Evolutionary conservation across 31 red algal genomes (phyloP).

Genomic region (Asparagopsis taxiformis): DNA sequence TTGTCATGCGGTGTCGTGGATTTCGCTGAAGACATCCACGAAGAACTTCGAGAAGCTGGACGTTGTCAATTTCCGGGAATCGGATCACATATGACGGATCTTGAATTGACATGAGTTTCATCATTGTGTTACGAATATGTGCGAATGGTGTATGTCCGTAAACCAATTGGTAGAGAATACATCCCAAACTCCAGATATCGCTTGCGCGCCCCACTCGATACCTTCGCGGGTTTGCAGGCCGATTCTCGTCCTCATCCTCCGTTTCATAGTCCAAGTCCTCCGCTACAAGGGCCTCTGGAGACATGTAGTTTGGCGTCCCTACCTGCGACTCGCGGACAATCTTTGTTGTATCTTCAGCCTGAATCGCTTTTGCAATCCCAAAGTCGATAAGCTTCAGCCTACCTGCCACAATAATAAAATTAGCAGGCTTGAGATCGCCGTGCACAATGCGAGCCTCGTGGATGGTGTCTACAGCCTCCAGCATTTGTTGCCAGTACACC

Average conservation of each 20-base stretch:
- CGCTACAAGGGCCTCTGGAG: constrained; percentile 83
- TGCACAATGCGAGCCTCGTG: constrained; percentile 92
- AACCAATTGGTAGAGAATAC: constrained; percentile 97
- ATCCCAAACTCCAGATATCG: constrained; percentile 96
- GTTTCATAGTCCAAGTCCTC: constrained; percentile 18
- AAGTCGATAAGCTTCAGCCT: constrained; percentile 97
- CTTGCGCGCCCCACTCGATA: constrained; percentile 78
- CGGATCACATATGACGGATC: constrained; percentile 70
- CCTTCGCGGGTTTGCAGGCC: background rate
- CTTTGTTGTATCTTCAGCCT: constrained; percentile 91
- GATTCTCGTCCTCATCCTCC: constrained; percentile 3
- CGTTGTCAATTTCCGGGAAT: constrained; percentile 47
- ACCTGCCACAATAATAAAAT: constrained; percentile 90
- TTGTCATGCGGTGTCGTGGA: constrained; percentile 61
- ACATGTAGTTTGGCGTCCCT: constrained; percentile 99
- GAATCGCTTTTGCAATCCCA: constrained; percentile 95
- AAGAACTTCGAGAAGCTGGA: constrained; percentile 63
- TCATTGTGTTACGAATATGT: constrained; percentile 72
- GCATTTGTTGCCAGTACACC: constrained; percentile 95
- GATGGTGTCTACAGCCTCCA: constrained; percentile 90
- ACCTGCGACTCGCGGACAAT: constrained; percentile 84
- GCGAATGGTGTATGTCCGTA: constrained; percentile 91
- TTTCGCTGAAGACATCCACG: constrained; percentile 80
- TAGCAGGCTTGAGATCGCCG: constrained; percentile 94
- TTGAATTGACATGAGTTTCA: constrained; percentile 75